These are phyloP conservation scores for Chaetomium cochliodes DNA, from an alignment of 495 filamentous ascomycete genomes.

Conservation along the genomic window DNA sequence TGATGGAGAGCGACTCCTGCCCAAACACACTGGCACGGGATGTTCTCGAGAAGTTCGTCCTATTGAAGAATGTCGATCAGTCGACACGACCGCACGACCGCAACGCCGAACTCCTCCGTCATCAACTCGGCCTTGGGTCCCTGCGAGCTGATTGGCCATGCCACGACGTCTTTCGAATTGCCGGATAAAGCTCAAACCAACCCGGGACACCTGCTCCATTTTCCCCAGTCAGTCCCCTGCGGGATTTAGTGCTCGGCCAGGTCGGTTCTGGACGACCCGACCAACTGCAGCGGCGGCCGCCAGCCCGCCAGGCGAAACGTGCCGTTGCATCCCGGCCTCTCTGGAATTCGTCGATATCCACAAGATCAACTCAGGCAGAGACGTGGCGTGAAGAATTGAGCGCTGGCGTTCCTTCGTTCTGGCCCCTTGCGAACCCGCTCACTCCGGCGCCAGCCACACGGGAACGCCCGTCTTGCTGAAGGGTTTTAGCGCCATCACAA, in stretches of 20 bases:
- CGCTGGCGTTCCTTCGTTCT: too few species aligned
- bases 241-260: conserved; percentile 26
- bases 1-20: background rate
- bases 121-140: background rate
- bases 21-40: conserved; percentile 1
- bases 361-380: background rate
- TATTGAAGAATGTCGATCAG: background rate
- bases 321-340: conserved; percentile 15
- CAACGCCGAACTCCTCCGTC: background rate
- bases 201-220: conserved; percentile 8
- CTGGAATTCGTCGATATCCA: background rate
- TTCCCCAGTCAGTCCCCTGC: conserved; percentile 15
- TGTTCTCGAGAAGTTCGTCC: background rate
- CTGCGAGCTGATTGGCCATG: conserved; percentile 19
- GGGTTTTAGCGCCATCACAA: background rate
- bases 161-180: conserved; percentile 17
- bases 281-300: background rate
- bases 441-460: background rate
- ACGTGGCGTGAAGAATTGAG: background rate
- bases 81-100: background rate
- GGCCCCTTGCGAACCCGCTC: background rate
- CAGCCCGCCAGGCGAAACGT: conserved; percentile 17
- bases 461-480: background rate
- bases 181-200: conserved; percentile 28
- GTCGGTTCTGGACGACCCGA: background rate